A percentile compares a stretch with the other conserved stretches of the same genome.
Conservation (phyloP, 2,329 filamentous ascomycete species). For the Xylariaceae sp. region DNA sequence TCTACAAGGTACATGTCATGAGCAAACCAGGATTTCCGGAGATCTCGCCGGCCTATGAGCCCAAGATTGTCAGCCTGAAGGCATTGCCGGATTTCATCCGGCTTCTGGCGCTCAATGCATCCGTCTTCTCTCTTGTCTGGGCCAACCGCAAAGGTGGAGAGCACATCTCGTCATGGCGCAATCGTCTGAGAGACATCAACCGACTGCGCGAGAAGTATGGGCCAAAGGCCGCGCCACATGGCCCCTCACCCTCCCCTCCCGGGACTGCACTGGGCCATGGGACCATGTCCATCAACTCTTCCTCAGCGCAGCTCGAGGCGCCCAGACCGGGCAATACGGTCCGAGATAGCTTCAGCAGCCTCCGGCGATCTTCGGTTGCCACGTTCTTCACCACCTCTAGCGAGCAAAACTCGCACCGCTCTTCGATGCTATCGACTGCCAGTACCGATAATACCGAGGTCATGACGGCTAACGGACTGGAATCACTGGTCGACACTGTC, state of each 20-base stretch:
- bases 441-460: slow-evolving; percentile 50
- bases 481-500: slow-evolving; percentile 36
- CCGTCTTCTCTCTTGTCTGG: slow-evolving; percentile 92
- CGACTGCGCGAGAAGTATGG: slow-evolving; percentile 65
- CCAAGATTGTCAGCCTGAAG: slow-evolving; percentile 79
- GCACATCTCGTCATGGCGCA: slow-evolving; percentile 83
- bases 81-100: slow-evolving; percentile 81
- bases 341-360: slow-evolving; percentile 53
- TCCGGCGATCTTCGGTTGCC: slow-evolving; percentile 56
- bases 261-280: slow-evolving; percentile 26
- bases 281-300: slow-evolving; percentile 23
- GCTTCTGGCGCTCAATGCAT: slow-evolving; percentile 84
- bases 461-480: slow-evolving; percentile 24
- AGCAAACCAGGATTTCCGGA: slow-evolving; percentile 84
- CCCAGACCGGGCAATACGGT: slow-evolving; percentile 41
- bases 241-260: slow-evolving; percentile 20
- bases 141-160: slow-evolving; percentile 67
- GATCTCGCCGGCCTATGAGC: slow-evolving; percentile 80
- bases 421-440: slow-evolving; percentile 47
- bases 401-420: slow-evolving; percentile 50
- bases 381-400: slow-evolving; percentile 55
- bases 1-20: slow-evolving; percentile 86
- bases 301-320: slow-evolving; percentile 24
- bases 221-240: slow-evolving; percentile 28
- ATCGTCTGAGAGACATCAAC: slow-evolving; percentile 77